A percentile compares a stretch with the other conserved stretches of the same genome.
Conservation (phyloP, 225 moss, liverwort and hornwort genomes). For the Polytrichum formosum region DNA sequence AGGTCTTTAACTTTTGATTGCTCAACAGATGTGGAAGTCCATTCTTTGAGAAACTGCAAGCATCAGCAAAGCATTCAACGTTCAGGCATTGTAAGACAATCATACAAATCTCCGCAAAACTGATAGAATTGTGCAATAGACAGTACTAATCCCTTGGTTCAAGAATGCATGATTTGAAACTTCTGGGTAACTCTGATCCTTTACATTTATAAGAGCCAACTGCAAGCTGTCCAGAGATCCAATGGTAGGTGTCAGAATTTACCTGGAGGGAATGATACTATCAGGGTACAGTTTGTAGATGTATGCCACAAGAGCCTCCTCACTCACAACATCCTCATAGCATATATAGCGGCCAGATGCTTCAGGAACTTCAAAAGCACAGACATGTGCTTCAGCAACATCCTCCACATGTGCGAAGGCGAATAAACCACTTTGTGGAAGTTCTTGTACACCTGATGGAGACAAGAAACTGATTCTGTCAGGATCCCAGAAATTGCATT, state of each 20-base stretch:
- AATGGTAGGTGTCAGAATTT: not conserved
- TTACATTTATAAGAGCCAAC: not conserved
- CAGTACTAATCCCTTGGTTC: not conserved
- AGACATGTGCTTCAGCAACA: conserved; percentile 73
- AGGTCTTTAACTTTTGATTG: conserved; percentile 35
- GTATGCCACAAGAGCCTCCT: conserved; percentile 47
- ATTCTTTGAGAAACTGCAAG: conserved; percentile 47
- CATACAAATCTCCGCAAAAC: too few species aligned
- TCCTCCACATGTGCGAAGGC: conserved; percentile 87
- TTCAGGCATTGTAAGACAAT: not conserved
- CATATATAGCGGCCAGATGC: conserved; percentile 84
- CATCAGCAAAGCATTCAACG: not conserved
- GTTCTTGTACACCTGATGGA: conserved; percentile 28
- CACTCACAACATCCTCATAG: conserved; percentile 49
- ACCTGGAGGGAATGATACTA: conserved; percentile 48
- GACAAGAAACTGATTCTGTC: too few species aligned
- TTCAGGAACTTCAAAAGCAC: conserved; percentile 58
- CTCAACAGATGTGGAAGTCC: conserved; percentile 39
- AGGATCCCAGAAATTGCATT: not conserved
- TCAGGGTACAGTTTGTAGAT: conserved; percentile 48
- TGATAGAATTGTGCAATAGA: not conserved
- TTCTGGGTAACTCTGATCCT: not conserved
- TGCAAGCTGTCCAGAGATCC: not conserved
- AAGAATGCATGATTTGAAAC: not conserved
- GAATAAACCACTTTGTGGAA: conserved; percentile 63